Base-by-base conservation (phyloP, 495 filamentous ascomycete species). In the Collariella sp. region DNA sequence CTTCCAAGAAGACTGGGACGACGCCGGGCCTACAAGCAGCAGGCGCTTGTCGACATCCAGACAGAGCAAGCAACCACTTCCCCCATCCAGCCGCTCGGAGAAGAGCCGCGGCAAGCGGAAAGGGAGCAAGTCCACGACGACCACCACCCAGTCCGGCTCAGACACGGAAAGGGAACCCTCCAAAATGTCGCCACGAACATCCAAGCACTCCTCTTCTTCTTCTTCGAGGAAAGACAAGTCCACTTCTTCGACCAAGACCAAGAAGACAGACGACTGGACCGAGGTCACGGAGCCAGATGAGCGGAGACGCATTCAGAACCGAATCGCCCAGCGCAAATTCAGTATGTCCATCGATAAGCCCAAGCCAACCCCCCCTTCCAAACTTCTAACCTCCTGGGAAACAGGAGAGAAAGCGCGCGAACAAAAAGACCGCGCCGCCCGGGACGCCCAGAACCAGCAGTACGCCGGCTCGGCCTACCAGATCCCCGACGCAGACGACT, bases 281-380 rank as follows among this genome's bases (percentile, higher is more conserved):
- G 76, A 79, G n/a, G 72, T 83, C 9, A 76, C 76, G 0, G 79
- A 82, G 54, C 76, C 78, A 0, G 79, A 82, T 31, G 78, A 82
- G 67, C 71, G 79, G 56, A 66, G 79, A 54, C 76, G 79, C 39
- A 79, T 82, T 55, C 79, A 83, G 56, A 83, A 83, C 61, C 72
- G 79, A 29, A 77, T 81, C 49, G 79, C 79, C 15, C 79, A 83
- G 60, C 70, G 79, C 45, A 83, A 83, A 55, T 83, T 82, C 59
- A 72, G 79, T 82, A 71, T 16, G 73, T 71, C 34, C 31, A 22
- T 13, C 24, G 24, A 36, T 16, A 7, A 22, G 46, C 22, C 48
- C 2, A 35, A 10, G 18, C 9, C 19, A 22, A 34, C 18, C 38
- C 7, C 39, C 45, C 7, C 26, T 34, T n/a, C 23, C 26, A 3